A percentile compares a stretch with the other conserved stretches of the same genome.
These are phyloP conservation scores for Fragaria ananassa DNA, from an alignment of 306 rosid species.

Conservation along the genomic window DNA sequence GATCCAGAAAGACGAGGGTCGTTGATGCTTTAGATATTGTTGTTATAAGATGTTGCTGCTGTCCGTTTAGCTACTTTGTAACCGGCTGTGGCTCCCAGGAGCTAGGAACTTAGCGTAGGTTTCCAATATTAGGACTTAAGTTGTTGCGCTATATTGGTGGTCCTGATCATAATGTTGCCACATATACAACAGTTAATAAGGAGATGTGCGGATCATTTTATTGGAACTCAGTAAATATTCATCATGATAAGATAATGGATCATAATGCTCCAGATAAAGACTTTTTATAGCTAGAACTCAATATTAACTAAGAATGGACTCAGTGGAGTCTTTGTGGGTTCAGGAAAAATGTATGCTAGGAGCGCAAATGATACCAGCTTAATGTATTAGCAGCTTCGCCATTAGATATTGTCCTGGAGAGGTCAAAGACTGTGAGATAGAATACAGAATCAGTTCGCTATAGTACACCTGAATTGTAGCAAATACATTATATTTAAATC, in stretches of 20 bases:
- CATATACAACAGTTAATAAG: not conserved
- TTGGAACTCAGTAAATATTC: not conserved
- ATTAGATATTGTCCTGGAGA: not conserved
- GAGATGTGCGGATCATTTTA: not conserved
- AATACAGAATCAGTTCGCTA: not conserved
- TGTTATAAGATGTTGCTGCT: too few relatives aligned
- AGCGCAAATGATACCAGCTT: not conserved
- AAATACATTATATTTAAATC: not conserved
- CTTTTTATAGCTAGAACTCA: not conserved
- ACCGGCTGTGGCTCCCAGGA: not conserved
- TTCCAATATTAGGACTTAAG: not conserved
- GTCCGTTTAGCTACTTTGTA: not conserved
- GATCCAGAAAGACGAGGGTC: too few relatives aligned
- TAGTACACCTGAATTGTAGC: not conserved
- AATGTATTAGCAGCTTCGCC: too few relatives aligned
- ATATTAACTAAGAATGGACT: not conserved
- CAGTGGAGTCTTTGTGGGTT: not conserved
- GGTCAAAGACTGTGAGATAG: not conserved
- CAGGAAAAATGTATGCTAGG: not conserved
- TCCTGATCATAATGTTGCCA: not conserved
- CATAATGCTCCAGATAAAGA: too few relatives aligned
- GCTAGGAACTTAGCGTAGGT: too few relatives aligned
- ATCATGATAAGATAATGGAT: not conserved
- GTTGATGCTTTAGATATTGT: too few relatives aligned
- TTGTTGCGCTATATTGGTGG: not conserved